A percentile compares a stretch with the other conserved stretches of the same genome.
Evolutionary conservation across 495 filamentous ascomycete genomes (phyloP).

Genomic region (Tuber calosporum): DNA sequence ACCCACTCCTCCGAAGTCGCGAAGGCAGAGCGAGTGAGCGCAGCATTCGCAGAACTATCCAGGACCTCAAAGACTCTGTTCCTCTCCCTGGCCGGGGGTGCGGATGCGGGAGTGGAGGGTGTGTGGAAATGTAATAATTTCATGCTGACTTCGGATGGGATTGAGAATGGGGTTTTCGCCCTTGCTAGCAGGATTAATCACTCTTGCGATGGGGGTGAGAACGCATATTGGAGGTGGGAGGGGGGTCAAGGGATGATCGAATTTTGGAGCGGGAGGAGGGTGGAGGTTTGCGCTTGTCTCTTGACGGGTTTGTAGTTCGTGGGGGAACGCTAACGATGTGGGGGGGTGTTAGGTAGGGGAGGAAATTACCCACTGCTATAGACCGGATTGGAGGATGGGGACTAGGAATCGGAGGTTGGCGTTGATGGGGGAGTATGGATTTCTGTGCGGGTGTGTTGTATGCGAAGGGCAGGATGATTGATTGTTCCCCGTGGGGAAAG

Average conservation of each 20-base stretch:
- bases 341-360: constrained; percentile 24
- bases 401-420: constrained; percentile 35
- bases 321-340: constrained; percentile 11
- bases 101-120: constrained; percentile 20
- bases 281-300: constrained; percentile 24
- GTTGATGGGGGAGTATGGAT: constrained; percentile 35
- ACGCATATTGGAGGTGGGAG: constrained; percentile 35
- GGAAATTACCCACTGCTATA: constrained; percentile 39
- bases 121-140: constrained; percentile 39
- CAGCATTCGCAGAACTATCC: constrained; percentile 19
- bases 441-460: constrained; percentile 27
- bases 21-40: constrained; percentile 12
- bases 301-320: not conserved
- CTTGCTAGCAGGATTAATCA: constrained; percentile 35
- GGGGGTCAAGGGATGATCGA: constrained; percentile 20
- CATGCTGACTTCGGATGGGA: constrained; percentile 27
- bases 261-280: constrained; percentile 36
- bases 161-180: constrained; percentile 32
- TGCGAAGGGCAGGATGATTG: constrained; percentile 25
- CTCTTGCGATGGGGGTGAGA: constrained; percentile 37
- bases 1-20: constrained; percentile 8
- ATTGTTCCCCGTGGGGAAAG: not conserved
- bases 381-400: constrained; percentile 40
- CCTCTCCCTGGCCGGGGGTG: constrained; percentile 3
- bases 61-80: not conserved